Base-by-base conservation (phyloP, 345 rosid genomes). In the Lepidium didymum region DNA sequence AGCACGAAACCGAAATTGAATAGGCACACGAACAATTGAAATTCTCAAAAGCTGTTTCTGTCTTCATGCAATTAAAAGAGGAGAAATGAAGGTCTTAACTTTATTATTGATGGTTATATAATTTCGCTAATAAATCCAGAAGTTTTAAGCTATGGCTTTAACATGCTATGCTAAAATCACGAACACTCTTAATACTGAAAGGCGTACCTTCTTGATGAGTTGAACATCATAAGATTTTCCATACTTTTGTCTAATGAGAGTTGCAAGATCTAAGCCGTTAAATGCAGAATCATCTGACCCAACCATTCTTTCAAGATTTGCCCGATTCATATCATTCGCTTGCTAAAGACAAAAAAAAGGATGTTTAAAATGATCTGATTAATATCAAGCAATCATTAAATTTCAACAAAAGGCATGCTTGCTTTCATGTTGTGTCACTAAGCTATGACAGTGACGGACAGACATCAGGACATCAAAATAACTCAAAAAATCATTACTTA, bases 211-310 rank as follows among this genome's bases (percentile, higher is more conserved):
- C 78, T 90, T 93, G 75, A 93, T 90, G 55, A 90, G 80, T 67
- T 84, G 97, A 69, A 93, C 93, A 70, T 93, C 99, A 64, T 93
- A 93, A 68, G 99, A 93, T 77, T 85, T 84, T 58, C 99, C 97
- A 72, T 90, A 93, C 80, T 90, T 90, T 60, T 90, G 83, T 72
- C 99, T 81, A 33, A 93, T 88, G 53, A 93, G 92, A 21, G 99
- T 90, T 27, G 99, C 99, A 41, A 93, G 97, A 75, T 93, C 99
- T 59, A 85, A 78, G 51, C 99, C 99, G 27, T 76, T 88, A 56
- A 93, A 93, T 52, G 85, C 68, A 19, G 99, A 93, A 79, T 93
- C 99, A 80, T 93, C 99, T 9, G 56, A 16, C 18, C 99, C 96
- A 56, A 90, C 90, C 66, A 90, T 87, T 77, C 91, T 86, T 78